These are phyloP conservation scores for Syncephalis plumigaleata DNA, from an alignment of 371 early-diverging fungal species.

Conservation along the genomic window DNA sequence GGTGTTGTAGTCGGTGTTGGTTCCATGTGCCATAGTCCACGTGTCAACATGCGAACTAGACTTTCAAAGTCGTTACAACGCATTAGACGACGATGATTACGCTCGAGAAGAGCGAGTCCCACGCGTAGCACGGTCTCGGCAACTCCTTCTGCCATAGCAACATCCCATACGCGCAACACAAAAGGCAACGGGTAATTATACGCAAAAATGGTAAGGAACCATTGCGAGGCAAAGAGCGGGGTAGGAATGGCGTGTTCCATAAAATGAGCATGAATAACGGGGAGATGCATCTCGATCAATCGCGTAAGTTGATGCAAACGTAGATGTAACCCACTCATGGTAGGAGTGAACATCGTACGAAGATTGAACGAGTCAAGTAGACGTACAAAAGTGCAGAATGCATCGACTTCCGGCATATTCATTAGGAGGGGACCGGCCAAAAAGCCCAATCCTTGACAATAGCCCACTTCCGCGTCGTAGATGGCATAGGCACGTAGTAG, in stretches of 20 bases:
- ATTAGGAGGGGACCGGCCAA: conserved; percentile 74
- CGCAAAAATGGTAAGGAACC: conserved; percentile 93
- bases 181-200: conserved; percentile 82
- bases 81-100: not conserved
- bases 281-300: conserved; percentile 61
- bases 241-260: conserved; percentile 57
- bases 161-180: conserved; percentile 79
- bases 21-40: too few species aligned
- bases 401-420: conserved; percentile 93
- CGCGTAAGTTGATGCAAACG: conserved; percentile 76
- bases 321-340: conserved; percentile 60
- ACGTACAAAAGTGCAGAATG: conserved; percentile 74
- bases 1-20: too few species aligned
- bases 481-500: conserved; percentile 81
- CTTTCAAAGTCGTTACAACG: not conserved
- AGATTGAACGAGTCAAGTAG: conserved; percentile 73
- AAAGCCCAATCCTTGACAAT: conserved; percentile 84
- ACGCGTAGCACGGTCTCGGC: conserved; percentile 75
- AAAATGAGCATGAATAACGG: conserved; percentile 61
- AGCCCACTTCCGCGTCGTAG: conserved; percentile 83
- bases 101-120: conserved; percentile 38
- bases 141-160: conserved; percentile 78
- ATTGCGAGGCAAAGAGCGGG: conserved; percentile 78
- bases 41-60: too few species aligned
- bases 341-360: conserved; percentile 70